These are phyloP conservation scores for Nitzschia inconspicua DNA, from an alignment of 108 stramenopile species.

Conservation along the genomic window DNA sequence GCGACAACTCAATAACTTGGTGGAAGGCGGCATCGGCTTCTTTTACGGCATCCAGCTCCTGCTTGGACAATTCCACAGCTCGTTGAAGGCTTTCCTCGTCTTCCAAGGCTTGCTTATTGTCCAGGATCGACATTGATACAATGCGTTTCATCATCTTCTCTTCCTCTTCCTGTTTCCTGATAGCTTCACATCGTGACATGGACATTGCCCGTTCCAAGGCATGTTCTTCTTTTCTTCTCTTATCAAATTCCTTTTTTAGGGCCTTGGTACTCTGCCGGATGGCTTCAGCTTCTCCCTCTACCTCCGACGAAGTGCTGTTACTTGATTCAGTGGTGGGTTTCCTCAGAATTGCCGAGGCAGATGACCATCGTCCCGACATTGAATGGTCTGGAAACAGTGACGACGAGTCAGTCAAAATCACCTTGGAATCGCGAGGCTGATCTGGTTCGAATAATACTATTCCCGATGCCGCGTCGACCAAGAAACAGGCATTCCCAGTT, in stretches of 20 bases:
- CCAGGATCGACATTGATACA: conserved; percentile 17
- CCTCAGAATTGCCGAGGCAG: background rate
- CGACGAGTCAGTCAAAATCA: conserved; percentile 3
- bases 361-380: background rate
- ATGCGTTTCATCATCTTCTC: background rate
- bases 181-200: background rate
- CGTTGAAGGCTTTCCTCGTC: conserved; percentile 11
- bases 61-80: conserved; percentile 15
- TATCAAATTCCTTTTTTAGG: conserved; percentile 1
- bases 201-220: background rate
- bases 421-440: conserved; percentile 21
- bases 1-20: background rate
- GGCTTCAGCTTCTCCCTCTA: too few species aligned
- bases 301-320: background rate
- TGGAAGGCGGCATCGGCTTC: background rate
- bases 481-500: conserved; percentile 48
- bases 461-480: conserved; percentile 57
- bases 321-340: background rate
- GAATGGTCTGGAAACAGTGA: background rate
- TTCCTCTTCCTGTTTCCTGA: conserved; percentile 15
- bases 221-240: conserved; percentile 5
- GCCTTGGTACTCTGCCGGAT: background rate
- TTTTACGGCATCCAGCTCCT: background rate
- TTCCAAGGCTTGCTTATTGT: conserved; percentile 6
- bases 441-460: conserved; percentile 41